phyloP scores from a whole-genome alignment of 805 yeast species.

The Clavispora carvajalis region DNA sequence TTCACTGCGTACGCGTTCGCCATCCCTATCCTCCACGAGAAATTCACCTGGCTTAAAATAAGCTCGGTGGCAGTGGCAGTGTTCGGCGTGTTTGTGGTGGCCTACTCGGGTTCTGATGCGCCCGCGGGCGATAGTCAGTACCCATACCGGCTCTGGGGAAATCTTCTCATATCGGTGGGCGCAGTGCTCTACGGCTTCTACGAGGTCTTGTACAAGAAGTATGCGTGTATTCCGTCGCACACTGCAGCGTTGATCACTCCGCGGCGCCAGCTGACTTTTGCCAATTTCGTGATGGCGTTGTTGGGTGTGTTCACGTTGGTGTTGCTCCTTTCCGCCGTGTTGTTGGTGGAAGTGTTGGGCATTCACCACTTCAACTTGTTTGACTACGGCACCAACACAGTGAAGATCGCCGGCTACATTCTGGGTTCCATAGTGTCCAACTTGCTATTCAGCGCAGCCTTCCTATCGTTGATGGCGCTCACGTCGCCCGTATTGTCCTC shows the following conservation, averaged over 20 bases:
- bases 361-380: slow-evolving; percentile 57
- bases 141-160: slow-evolving; percentile 65
- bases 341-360: slow-evolving; percentile 48
- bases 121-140: slow-evolving; percentile 24
- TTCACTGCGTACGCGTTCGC: slow-evolving; percentile 85
- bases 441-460: slow-evolving; percentile 63
- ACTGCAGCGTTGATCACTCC: slow-evolving; percentile 38
- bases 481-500: slow-evolving; percentile 82
- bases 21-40: slow-evolving; percentile 65
- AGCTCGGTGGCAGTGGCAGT: slow-evolving; percentile 68
- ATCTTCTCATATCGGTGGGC: slow-evolving; percentile 64
- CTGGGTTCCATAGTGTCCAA: slow-evolving; percentile 55
- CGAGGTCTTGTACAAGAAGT: slow-evolving; percentile 75
- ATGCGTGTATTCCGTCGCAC: slow-evolving; percentile 67
- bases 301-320: slow-evolving; percentile 56
- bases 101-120: slow-evolving; percentile 49
- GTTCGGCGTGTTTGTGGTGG: slow-evolving; percentile 71
- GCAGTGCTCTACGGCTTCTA: slow-evolving; percentile 76
- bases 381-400: slow-evolving; percentile 31
- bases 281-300: slow-evolving; percentile 66
- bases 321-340: slow-evolving; percentile 44
- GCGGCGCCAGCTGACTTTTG: slow-evolving; percentile 72
- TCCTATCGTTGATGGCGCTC: slow-evolving; percentile 72
- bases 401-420: slow-evolving; percentile 42
- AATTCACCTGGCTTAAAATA: slow-evolving; percentile 56